Evolutionary conservation across 2,329 filamentous ascomycete genomes (phyloP).

Genomic region (Beauveria sp.): DNA sequence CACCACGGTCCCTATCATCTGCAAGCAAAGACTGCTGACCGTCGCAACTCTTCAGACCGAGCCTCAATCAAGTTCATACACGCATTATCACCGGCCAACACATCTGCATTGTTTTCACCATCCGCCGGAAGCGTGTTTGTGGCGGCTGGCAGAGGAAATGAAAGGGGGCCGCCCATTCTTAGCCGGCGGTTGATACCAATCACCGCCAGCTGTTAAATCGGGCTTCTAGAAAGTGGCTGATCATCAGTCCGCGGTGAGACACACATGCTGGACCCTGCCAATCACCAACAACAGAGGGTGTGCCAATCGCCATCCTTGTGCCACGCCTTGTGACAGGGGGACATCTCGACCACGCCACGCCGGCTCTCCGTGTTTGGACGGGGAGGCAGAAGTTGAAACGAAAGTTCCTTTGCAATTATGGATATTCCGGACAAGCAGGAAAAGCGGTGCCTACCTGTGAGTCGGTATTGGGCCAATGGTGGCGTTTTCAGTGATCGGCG

Average conservation of each 20-base stretch:
- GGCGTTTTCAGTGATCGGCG: constrained; percentile 6
- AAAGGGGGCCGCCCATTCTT: constrained; percentile 5
- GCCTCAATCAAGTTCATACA: constrained; percentile 3
- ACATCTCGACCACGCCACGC: background rate
- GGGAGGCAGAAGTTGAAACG: constrained; percentile 2
- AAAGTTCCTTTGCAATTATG: background rate
- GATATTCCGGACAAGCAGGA: background rate
- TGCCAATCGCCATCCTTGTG: background rate
- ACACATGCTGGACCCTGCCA: constrained; percentile 8
- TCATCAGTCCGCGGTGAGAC: constrained; percentile 5
- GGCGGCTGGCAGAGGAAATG: constrained; percentile 5
- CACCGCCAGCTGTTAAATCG: background rate
- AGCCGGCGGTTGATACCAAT: background rate
- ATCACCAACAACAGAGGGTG: constrained; percentile 6
- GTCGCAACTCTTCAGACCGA: background rate
- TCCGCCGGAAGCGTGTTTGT: background rate
- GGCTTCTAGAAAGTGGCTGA: constrained; percentile 10
- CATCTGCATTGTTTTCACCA: background rate
- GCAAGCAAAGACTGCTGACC: background rate
- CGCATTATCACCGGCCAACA: background rate
- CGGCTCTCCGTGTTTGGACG: background rate
- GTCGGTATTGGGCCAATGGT: background rate
- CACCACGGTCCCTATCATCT: background rate
- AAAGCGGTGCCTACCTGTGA: background rate
- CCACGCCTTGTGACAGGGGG: constrained; percentile 2